phyloP scores from a whole-genome alignment of 106 monocot species.

The Dioscorea zingiberensis region DNA sequence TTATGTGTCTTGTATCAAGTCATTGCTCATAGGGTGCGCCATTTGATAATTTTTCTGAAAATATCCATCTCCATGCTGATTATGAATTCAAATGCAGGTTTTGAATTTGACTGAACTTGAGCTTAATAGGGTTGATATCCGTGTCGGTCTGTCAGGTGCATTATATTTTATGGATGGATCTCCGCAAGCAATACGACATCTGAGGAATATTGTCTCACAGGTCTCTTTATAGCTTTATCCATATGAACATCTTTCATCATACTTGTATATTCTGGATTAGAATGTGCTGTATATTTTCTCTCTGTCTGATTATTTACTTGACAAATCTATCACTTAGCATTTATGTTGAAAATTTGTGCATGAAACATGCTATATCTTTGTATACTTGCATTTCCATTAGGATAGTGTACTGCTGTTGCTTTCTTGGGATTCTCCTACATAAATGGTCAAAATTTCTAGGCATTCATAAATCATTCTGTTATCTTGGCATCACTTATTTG shows the following conservation, averaged over 20 bases:
- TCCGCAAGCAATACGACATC: conserved; percentile 77
- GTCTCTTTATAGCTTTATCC: conserved; percentile 19
- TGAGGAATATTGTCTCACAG: conserved; percentile 97
- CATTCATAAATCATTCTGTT: too few species aligned
- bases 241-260: too few species aligned
- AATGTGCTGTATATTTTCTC: too few species aligned
- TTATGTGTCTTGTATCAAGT: not conserved
- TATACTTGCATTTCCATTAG: not conserved
- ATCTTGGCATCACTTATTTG: too few species aligned
- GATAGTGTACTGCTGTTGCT: too few species aligned
- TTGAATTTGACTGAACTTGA: conserved; percentile 96
- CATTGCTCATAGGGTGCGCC: not conserved
- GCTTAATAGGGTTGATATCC: conserved; percentile 91
- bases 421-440: too few species aligned
- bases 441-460: too few species aligned
- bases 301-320: too few species aligned
- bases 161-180: conserved; percentile 91
- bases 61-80: not conserved
- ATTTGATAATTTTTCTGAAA: conserved; percentile 1
- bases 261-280: too few species aligned
- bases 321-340: too few species aligned
- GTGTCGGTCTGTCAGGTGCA: conserved; percentile 87
- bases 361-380: not conserved
- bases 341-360: not conserved
- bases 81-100: conserved; percentile 48